Evolutionary conservation across 2,329 filamentous ascomycete genomes (phyloP).

Genomic region (Aquanectria penicillioides): DNA sequence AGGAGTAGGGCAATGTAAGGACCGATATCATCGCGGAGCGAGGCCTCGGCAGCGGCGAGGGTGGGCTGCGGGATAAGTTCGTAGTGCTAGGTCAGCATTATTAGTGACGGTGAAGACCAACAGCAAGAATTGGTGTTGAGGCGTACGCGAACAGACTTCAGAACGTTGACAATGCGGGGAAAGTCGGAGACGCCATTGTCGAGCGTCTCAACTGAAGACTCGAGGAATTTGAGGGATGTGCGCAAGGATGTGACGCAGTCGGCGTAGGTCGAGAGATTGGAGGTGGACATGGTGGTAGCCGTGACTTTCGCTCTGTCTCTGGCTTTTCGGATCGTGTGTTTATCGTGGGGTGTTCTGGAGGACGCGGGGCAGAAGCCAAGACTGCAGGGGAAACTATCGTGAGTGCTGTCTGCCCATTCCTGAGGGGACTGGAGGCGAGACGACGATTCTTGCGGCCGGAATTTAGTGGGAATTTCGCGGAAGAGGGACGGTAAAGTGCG

Average conservation of each 20-base stretch:
- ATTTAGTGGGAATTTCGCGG: neutral
- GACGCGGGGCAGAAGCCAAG: conserved; percentile 18
- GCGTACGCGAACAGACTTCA: conserved; percentile 67
- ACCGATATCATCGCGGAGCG: conserved; percentile 88
- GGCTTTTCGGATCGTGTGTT: neutral
- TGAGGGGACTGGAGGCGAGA: neutral
- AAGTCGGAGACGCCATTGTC: conserved; percentile 67
- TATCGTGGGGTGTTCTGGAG: conserved; percentile 16
- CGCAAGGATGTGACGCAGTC: conserved; percentile 70
- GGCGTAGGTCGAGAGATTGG: conserved; percentile 54
- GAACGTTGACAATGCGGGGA: conserved; percentile 63
- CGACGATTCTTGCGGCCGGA: neutral
- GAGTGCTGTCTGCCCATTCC: conserved; percentile 2
- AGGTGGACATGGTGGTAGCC: conserved; percentile 36
- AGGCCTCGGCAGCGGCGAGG: conserved; percentile 82
- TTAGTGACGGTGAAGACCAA: no score
- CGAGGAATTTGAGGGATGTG: conserved; percentile 68
- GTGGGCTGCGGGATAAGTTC: conserved; percentile 89
- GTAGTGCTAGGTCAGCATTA: conserved; percentile 76
- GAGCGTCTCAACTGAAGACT: conserved; percentile 68
- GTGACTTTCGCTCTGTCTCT: conserved; percentile 14
- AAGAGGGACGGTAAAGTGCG: neutral
- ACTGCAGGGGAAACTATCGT: conserved; percentile 4
- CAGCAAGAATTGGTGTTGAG: neutral
- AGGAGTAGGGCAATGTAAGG: conserved; percentile 85